Percentiles rank a stretch among this genome's conserved stretches.
Evolutionary conservation across 345 rosid genomes (phyloP).

Genomic region (Eucalyptus regnans): DNA sequence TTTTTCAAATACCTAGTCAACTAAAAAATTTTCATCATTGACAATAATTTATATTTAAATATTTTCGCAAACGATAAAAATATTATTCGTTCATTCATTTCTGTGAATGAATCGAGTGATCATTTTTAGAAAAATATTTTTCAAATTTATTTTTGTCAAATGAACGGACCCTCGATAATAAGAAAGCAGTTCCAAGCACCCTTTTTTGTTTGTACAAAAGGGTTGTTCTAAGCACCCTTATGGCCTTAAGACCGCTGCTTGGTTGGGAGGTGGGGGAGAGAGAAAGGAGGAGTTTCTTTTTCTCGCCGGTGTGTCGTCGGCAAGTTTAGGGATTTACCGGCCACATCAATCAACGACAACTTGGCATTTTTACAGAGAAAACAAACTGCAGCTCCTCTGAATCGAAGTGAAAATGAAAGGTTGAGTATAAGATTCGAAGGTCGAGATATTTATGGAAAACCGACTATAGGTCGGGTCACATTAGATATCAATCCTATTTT

Average conservation of each 20-base stretch:
- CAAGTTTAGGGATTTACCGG: too few relatives aligned
- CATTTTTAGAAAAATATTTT: too few relatives aligned
- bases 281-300: background rate
- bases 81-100: too few relatives aligned
- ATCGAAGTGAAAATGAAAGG: background rate
- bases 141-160: too few relatives aligned
- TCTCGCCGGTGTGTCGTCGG: too few relatives aligned
- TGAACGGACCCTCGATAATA: too few relatives aligned
- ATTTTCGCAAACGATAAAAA: accelerated
- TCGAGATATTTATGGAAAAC: background rate
- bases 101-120: accelerated
- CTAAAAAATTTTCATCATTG: accelerated
- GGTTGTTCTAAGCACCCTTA: background rate
- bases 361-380: background rate
- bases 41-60: too few relatives aligned
- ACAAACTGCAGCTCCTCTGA: background rate
- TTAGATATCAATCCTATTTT: background rate
- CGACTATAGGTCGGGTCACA: background rate
- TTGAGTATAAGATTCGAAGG: background rate
- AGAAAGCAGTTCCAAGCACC: background rate
- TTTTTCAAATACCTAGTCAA: too few relatives aligned
- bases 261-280: background rate
- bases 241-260: background rate
- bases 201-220: background rate
- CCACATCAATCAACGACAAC: too few relatives aligned